These are phyloP conservation scores for Fusarium begoniae DNA, from an alignment of 2,329 filamentous ascomycete genomes.

Conservation along the genomic window DNA sequence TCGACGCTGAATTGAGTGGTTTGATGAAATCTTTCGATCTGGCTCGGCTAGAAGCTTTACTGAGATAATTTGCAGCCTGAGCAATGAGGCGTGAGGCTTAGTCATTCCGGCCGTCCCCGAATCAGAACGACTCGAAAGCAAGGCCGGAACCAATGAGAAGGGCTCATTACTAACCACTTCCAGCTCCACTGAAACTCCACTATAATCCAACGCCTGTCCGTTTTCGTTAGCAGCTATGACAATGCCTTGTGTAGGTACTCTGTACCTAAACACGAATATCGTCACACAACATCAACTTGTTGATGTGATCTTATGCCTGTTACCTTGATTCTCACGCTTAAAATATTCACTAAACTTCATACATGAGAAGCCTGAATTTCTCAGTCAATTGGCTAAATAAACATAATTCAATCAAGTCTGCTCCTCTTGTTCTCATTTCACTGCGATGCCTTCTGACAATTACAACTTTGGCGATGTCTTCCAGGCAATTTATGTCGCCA, in stretches of 20 bases:
- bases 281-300: constrained; percentile 1
- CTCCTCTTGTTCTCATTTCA: constrained; percentile 6
- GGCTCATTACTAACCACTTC: constrained; percentile 46
- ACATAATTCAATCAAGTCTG: constrained; percentile 6
- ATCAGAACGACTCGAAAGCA: constrained; percentile 35
- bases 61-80: constrained; percentile 57
- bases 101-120: constrained; percentile 57
- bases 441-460: constrained; percentile 39
- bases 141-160: constrained; percentile 47
- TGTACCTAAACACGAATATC: constrained; percentile 1
- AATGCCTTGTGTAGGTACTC: constrained; percentile 9
- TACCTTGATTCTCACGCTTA: not conserved
- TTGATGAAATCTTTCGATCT: constrained; percentile 62
- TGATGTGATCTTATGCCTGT: not conserved
- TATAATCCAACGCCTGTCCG: constrained; percentile 12
- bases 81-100: constrained; percentile 50
- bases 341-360: not conserved
- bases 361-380: not conserved
- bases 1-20: constrained; percentile 63
- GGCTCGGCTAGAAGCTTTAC: constrained; percentile 58
- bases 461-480: constrained; percentile 51
- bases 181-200: constrained; percentile 25
- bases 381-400: constrained; percentile 15
- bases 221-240: constrained; percentile 28
- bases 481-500: constrained; percentile 50